phyloP scores from a whole-genome alignment of 768 basidiomycete genomes.

The Chalciporus pseudorubinellus region DNA sequence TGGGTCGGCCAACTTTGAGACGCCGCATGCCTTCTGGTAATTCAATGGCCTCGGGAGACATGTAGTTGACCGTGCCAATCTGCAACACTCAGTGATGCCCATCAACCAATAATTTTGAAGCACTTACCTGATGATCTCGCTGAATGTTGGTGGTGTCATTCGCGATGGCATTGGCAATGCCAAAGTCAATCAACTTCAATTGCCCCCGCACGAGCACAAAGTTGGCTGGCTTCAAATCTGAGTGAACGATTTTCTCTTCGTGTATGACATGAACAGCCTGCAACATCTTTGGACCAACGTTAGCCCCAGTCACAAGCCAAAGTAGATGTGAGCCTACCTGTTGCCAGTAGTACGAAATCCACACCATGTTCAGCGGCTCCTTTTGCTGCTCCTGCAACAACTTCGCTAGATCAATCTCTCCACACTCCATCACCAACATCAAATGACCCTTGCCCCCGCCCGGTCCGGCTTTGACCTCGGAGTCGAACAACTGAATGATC shows the following conservation, averaged over 20 bases:
- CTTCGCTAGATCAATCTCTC: slow-evolving; percentile 87
- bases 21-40: slow-evolving; percentile 81
- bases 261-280: slow-evolving; percentile 98
- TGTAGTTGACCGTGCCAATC: slow-evolving; percentile 98
- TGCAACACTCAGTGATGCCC: slow-evolving; percentile 30
- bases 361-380: slow-evolving; percentile 86
- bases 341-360: slow-evolving; percentile 95
- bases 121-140: slow-evolving; percentile 82
- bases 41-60: slow-evolving; percentile 97
- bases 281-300: slow-evolving; percentile 66
- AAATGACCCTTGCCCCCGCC: slow-evolving; percentile 72
- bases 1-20: slow-evolving; percentile 91
- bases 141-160: slow-evolving; percentile 99
- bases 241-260: slow-evolving; percentile 98
- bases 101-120: not conserved
- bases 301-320: not conserved
- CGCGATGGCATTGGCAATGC: slow-evolving; percentile 98
- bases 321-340: slow-evolving; percentile 56
- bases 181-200: slow-evolving; percentile 97
- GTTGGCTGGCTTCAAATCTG: slow-evolving; percentile 97
- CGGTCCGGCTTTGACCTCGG: slow-evolving; percentile 68
- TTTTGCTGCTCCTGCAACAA: slow-evolving; percentile 82
- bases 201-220: slow-evolving; percentile 95
- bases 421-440: slow-evolving; percentile 93
- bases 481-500: slow-evolving; percentile 89